A percentile compares a stretch with the other conserved stretches of the same genome.
phyloP scores from a whole-genome alignment of 129 eudicot genomes.

The Centaurea solstitialis region DNA sequence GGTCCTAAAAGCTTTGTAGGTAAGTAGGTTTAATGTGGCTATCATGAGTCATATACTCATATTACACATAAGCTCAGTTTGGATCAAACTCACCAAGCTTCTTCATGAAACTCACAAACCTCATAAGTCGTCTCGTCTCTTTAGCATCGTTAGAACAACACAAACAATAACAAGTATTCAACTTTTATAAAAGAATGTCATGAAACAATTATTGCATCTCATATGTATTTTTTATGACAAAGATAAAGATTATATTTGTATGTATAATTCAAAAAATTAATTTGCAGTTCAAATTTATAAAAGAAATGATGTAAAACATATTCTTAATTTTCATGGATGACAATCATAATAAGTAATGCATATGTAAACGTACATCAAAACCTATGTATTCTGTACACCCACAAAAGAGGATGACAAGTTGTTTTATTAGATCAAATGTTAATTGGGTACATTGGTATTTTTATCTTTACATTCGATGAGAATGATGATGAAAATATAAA shows the following conservation, averaged over 20 bases:
- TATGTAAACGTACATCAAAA: background rate
- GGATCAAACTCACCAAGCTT: background rate
- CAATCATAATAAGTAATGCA: background rate
- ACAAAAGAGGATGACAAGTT: background rate
- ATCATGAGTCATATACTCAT: too few relatives aligned
- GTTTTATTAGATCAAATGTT: slow-evolving; percentile 15
- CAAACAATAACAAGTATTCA: background rate
- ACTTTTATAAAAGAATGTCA: background rate
- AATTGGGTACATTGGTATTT: background rate
- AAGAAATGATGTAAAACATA: too few relatives aligned
- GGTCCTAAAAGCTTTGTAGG: background rate
- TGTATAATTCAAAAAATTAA: background rate
- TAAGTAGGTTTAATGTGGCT: too few relatives aligned
- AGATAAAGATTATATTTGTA: background rate
- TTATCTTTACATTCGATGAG: background rate
- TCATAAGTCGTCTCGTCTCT: background rate
- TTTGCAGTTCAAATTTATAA: background rate
- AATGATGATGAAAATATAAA: background rate
- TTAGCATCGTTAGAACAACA: background rate
- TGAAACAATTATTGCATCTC: background rate
- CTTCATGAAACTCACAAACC: background rate
- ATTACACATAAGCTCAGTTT: background rate
- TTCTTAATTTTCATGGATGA: background rate
- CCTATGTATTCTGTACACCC: background rate
- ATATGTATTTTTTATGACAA: background rate